A percentile compares a stretch with the other conserved stretches of the same genome.
These are phyloP conservation scores for Agastache rugosa DNA, from an alignment of 257 asterid genomes.

Conservation along the genomic window DNA sequence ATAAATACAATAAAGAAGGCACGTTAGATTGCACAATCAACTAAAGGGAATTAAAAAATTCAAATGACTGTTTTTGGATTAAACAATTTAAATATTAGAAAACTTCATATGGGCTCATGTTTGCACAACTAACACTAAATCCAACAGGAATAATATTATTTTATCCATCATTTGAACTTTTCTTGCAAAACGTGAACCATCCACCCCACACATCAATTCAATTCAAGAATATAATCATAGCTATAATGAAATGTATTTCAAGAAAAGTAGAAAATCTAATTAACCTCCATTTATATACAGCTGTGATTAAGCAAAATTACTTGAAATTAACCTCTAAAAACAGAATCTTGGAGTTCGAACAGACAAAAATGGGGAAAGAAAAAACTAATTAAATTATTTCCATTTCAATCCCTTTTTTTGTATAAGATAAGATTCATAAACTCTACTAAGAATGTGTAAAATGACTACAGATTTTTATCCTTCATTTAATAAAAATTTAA, in stretches of 20 bases:
- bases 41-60: conserved; percentile 21
- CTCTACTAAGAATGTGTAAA: background rate
- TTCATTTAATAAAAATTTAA: background rate
- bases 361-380: conserved; percentile 7
- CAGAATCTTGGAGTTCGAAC: conserved; percentile 1
- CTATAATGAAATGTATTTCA: background rate
- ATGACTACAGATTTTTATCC: background rate
- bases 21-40: conserved; percentile 38
- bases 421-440: conserved; percentile 1
- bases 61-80: conserved; percentile 1
- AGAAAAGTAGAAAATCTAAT: background rate
- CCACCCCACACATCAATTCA: conserved; percentile 31
- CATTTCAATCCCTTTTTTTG: background rate
- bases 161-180: conserved; percentile 34
- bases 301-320: conserved; percentile 6
- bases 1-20: conserved; percentile 33
- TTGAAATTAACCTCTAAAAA: conserved; percentile 9
- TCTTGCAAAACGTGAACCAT: conserved; percentile 41
- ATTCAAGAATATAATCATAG: background rate
- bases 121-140: conserved; percentile 32
- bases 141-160: conserved; percentile 19
- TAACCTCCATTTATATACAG: background rate
- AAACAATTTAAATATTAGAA: conserved; percentile 13
- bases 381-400: conserved; percentile 1
- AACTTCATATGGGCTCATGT: conserved; percentile 25